A percentile compares a stretch with the other conserved stretches of the same genome.
phyloP scores from a whole-genome alignment of 2,329 filamentous ascomycete genomes.

The Ophiosphaerella herpotricha region DNA sequence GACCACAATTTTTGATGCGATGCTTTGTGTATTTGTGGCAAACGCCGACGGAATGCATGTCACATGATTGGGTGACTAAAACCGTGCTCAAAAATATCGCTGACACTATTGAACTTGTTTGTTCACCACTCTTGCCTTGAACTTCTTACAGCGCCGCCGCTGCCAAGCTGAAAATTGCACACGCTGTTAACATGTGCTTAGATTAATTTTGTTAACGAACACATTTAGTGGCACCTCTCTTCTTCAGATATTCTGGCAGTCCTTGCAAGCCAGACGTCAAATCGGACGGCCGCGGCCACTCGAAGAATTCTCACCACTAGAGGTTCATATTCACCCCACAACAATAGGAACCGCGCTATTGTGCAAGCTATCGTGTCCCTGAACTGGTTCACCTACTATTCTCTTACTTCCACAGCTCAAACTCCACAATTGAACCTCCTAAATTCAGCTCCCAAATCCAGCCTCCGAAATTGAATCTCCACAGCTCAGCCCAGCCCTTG shows the following conservation, averaged over 20 bases:
- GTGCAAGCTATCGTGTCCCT: neutral
- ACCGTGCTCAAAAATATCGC: constrained; percentile 2
- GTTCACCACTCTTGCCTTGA: neutral
- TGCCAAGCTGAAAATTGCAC: too few relatives aligned
- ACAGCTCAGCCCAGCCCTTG: too few relatives aligned
- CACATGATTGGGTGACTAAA: constrained; percentile 4
- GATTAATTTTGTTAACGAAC: too few relatives aligned
- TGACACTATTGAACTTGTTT: neutral
- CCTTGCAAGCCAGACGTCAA: neutral
- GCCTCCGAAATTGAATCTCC: neutral
- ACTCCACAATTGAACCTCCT: neutral
- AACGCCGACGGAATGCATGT: neutral
- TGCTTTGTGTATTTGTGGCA: neutral
- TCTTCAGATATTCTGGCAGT: too few relatives aligned
- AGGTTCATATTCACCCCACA: neutral
- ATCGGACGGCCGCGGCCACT: neutral
- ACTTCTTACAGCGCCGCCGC: neutral
- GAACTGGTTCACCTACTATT: too few relatives aligned
- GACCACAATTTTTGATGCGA: neutral
- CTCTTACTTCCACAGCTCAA: neutral
- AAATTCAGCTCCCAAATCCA: too few relatives aligned
- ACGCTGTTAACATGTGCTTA: too few relatives aligned
- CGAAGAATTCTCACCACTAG: neutral
- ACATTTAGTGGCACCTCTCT: too few relatives aligned
- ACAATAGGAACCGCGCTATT: neutral